Evolutionary conservation across 306 rosid genomes (phyloP), one percentile per base, ranked within the genome.

Genomic region (Hylodesmum podocarpum): DNA sequence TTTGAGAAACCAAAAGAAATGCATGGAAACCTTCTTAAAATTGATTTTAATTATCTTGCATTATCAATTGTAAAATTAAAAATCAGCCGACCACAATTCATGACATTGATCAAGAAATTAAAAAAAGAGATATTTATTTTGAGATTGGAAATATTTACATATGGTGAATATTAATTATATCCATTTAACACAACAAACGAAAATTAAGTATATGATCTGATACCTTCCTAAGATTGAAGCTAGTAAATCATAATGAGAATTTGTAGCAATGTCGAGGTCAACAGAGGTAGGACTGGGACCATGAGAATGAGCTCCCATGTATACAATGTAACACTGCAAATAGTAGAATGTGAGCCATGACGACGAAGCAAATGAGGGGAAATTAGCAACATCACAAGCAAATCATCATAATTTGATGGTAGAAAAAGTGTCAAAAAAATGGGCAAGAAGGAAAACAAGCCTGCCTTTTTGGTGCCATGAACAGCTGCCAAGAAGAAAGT

Each of bases 211-310:
- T 0, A 13, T 33, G n/a, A 10, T 21, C 9, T 1, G 16, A 21
- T 71, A 82, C 86, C 86, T 78, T 66, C 77, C 77, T 9, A 82
- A n/a, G 10, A 54, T 16, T 14, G 86, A 82, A 59, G 8, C 55
- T 3, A 82, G 80, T 16, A 82, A 66, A 78, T 72, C 59, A 55
- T 54, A 57, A n/a, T 78, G 86, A 44, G 76, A 82, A 66, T 33
- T 0, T 0, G 77, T 69, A 1, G 82, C 71, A 12, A 24, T 4
- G n/a, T 78, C 12, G 44, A 78, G 75, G 14, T 78, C 63, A 21
- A 14, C 2, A 58, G 71, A 43, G 0, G 70, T 55, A 54, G 81
- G 81, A 25, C 2, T 57, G 8, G 75, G 68, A 36, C 76, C 81
- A 41, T 77, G 81, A 41, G 81, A 77, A 55, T 77, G 81, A 12